These are phyloP conservation scores for Citrus inodora DNA, from an alignment of 345 rosid species.

Conservation along the genomic window DNA sequence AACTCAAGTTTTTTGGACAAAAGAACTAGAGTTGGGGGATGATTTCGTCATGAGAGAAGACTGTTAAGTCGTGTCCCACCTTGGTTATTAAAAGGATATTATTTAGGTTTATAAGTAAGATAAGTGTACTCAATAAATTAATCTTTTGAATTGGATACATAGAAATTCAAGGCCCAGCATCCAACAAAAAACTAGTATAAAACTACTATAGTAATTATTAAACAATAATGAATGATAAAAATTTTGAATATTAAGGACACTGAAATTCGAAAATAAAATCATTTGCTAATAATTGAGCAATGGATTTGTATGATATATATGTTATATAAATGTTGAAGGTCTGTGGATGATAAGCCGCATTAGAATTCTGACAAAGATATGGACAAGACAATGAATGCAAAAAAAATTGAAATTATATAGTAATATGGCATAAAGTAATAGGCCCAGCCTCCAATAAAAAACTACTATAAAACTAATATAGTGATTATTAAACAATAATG, in stretches of 20 bases:
- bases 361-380: constrained; percentile 1
- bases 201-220: constrained; percentile 17
- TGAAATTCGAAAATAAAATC: constrained; percentile 22
- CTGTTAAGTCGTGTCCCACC: too few species aligned
- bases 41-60: too few species aligned
- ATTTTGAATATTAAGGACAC: neutral
- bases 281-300: constrained; percentile 39
- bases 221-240: constrained; percentile 25
- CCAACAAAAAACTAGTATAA: too few species aligned
- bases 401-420: neutral
- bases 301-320: neutral
- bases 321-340: neutral
- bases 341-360: neutral
- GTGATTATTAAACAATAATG: constrained; percentile 36
- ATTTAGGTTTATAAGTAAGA: too few species aligned
- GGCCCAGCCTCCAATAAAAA: too few species aligned
- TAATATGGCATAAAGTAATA: neutral
- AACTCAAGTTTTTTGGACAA: too few species aligned
- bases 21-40: too few species aligned
- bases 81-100: too few species aligned
- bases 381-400: constrained; percentile 1
- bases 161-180: too few species aligned
- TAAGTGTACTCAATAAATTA: too few species aligned
- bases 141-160: too few species aligned
- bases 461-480: too few species aligned